Percentiles rank a stretch among this genome's conserved stretches.
phyloP scores from a whole-genome alignment of 257 asterid genomes.

The Nicotiana knightiana region DNA sequence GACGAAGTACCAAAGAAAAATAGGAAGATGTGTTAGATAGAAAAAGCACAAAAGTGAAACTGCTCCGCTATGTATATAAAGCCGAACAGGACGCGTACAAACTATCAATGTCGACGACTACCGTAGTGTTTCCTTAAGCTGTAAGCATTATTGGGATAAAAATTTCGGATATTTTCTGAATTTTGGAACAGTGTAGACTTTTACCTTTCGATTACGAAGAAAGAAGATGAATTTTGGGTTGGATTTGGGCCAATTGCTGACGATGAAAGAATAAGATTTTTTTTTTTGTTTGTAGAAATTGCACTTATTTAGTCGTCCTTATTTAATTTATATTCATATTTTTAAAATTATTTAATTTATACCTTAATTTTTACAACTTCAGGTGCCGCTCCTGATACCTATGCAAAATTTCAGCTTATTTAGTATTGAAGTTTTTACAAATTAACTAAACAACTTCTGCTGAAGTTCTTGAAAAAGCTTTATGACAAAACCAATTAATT shows the following conservation, averaged over 20 bases:
- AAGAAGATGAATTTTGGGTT: background rate
- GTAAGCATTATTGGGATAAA: conserved; percentile 7
- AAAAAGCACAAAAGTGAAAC: conserved; percentile 1
- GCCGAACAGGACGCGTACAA: conserved; percentile 36
- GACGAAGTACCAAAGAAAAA: background rate
- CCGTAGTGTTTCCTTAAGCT: conserved; percentile 14
- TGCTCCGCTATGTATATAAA: conserved; percentile 27
- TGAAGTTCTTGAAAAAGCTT: too few species aligned
- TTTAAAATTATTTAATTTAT: too few species aligned
- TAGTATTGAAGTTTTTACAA: too few species aligned
- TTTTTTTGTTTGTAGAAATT: too few species aligned
- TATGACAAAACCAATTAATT: too few species aligned
- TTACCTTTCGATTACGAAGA: too few species aligned
- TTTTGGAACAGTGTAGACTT: background rate
- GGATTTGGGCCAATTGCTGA: background rate
- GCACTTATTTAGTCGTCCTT: too few species aligned
- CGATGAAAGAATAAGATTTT: background rate
- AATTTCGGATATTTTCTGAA: background rate
- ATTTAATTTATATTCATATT: too few species aligned
- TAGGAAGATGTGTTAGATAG: background rate
- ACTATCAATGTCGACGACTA: background rate
- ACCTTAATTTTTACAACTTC: too few species aligned
- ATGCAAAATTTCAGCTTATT: too few species aligned
- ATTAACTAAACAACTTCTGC: too few species aligned
- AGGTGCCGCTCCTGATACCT: too few species aligned